Base-by-base conservation (phyloP, 257 asterid genomes). In the Craterostigma plantagineum region DNA sequence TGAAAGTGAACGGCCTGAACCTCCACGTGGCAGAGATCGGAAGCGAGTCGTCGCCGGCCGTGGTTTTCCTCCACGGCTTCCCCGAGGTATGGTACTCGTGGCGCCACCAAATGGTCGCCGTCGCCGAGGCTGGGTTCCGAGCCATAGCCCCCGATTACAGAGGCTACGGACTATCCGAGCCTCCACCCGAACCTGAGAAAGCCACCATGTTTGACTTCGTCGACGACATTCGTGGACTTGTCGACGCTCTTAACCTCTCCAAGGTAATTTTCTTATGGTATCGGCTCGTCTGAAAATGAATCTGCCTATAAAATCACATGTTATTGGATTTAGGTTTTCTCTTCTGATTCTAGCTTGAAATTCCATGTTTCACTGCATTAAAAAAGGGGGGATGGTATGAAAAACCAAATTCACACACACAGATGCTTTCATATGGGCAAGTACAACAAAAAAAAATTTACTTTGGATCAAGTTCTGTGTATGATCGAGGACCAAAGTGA, bases 121-220 rank as follows among this genome's bases (percentile, higher is more conserved):
- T 57, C 14, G 64, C 70, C 40, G 35, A 42, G 7, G 68, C 80
- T 38, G 91, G 81, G 4, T 71, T 63, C 62, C 63, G 81, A 55
- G 74, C 91, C 3, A 61, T 77, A 0, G 81, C 85, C 1, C 66
- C 63, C 11, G 81, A 77, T 52, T 66, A 56, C 66, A 61, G 85
- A 63, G 79, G 85, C 2, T 73, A 73, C 65, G 81, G 81, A 2
- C 49, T 63, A 4, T 73, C 84, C 43, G 74, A 77, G 34, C 56
- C 63, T 39, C 72, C 85, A 4, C 41, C 63, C 11, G 63, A 51
- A 18, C 85, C 85, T 42, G 68, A 63, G 16, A 56, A 71, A 8
- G 51, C 85, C 38, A 50, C 64, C 0, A 68, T 43, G 47, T 34
- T 35, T 56, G 91, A 77, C 9, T 58, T 73, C 51, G 41, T 55